Base-by-base conservation (phyloP, 371 early-diverging fungal genomes). In the Gilbertella persicaria region DNA sequence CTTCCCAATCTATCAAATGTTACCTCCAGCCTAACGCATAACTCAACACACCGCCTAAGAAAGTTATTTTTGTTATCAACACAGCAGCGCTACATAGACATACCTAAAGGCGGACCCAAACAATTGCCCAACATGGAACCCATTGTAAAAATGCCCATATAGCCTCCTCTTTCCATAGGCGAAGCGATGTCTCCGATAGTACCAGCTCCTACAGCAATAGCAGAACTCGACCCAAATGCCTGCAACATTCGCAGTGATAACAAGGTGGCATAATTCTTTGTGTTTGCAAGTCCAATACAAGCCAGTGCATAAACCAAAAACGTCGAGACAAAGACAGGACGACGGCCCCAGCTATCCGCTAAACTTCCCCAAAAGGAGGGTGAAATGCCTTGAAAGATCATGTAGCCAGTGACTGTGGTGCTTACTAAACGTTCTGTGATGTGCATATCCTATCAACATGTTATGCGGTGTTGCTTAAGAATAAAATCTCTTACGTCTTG, bases 141-240 rank as follows among this genome's bases (percentile, higher is more conserved):
- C 86, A 61, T 53, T 30, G 76, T 84, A 36, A 67, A 84, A 0
- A 80, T 49, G 0, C 87, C 86, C 61, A 85, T 71, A 21, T 85
- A 85, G 0, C 79, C 65, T 2, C 86, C 86, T n/a, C 85, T 78
- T 54, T 85, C 77, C 16, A 44, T 20, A 25, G 44, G 50, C 12
- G 50, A 38, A 8, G 45, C 26, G 50, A 55, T 48, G 8, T 42
- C 35, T 17, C 55, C 37, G 3, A 61, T 21, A 3, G 43, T 20
- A 16, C 62, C 62, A 25, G 62, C 62, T 20, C 62, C 55, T 1
- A 88, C 75, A 5, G 85, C 70, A 39, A 85, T 69, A 2, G 82
- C 85, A 0, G 88, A 80, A 24, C 82, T 81, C 1, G 83, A 62
- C 6, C 88, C 86, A 12, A 78, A 75, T 0, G 84, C 74, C 52